Evolutionary conservation across 257 asterid genomes (phyloP).

Genomic region (Agastache rugosa): DNA sequence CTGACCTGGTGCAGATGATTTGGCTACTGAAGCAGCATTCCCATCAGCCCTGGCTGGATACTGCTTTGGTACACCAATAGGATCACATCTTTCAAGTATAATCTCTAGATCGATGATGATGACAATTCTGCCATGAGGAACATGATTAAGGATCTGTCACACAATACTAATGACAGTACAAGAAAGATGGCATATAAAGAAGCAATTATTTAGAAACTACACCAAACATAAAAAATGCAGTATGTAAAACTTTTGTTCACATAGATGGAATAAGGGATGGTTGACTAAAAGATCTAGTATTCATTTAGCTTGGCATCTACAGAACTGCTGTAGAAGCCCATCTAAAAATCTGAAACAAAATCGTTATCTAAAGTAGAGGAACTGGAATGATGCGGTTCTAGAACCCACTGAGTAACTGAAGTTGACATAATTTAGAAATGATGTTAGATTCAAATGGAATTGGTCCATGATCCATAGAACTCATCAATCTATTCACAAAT

Average conservation of each 20-base stretch:
- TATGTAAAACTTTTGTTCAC: background rate
- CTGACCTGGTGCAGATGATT: constrained; percentile 50
- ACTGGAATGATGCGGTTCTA: background rate
- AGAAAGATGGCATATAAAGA: background rate
- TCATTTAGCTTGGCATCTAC: background rate
- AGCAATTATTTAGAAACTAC: background rate
- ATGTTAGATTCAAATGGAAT: background rate
- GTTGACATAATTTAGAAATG: background rate
- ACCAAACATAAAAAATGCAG: background rate
- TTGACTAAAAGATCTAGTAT: background rate
- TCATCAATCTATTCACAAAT: background rate
- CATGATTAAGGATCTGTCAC: constrained; percentile 17
- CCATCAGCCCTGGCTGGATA: constrained; percentile 44
- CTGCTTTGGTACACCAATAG: constrained; percentile 70
- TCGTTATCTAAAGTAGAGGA: background rate
- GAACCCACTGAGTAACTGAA: background rate
- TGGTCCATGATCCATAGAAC: background rate
- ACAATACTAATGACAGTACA: constrained; percentile 3
- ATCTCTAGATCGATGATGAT: constrained; percentile 75
- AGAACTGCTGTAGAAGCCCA: too few species aligned
- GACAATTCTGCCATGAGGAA: constrained; percentile 68
- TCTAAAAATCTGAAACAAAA: background rate
- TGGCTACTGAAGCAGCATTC: constrained; percentile 47
- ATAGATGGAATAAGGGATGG: background rate
- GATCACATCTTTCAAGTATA: constrained; percentile 61